Conservation (phyloP, 2,329 filamentous ascomycete species). For the Diaporthe caulivora region DNA sequence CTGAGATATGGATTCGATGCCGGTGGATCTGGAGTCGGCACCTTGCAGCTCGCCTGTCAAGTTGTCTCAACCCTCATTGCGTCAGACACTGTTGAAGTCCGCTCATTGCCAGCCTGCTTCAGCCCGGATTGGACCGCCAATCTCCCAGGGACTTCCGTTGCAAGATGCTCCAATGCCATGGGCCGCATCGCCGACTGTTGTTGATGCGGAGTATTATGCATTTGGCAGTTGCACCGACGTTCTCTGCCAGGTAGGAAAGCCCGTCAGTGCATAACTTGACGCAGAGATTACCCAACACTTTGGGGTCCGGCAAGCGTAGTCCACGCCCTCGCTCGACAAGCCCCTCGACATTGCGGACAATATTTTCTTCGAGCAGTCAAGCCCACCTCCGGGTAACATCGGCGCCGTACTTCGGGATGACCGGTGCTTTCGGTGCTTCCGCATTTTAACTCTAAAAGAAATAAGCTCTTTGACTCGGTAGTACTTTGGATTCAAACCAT, state of each 20-base stretch:
- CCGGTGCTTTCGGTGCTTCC: not conserved
- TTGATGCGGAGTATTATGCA: not conserved
- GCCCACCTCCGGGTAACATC: not conserved
- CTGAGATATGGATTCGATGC: not conserved
- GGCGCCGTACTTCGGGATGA: not conserved
- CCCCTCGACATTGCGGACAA: not conserved
- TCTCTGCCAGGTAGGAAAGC: not conserved
- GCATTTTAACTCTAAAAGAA: not conserved
- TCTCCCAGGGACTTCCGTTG: not conserved
- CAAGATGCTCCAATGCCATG: not conserved
- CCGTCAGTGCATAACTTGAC: not conserved
- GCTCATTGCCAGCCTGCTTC: not conserved
- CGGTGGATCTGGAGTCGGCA: not conserved
- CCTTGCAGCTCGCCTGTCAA: not conserved
- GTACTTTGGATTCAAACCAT: not conserved
- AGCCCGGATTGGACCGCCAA: too few species aligned
- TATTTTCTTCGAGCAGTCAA: not conserved
- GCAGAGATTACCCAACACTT: not conserved
- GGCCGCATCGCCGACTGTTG: not conserved
- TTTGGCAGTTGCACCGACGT: not conserved
- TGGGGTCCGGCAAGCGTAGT: not conserved
- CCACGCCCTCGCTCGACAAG: not conserved
- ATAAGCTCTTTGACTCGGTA: slow-evolving; percentile 9
- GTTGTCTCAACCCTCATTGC: not conserved
- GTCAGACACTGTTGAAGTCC: not conserved